phyloP scores from a whole-genome alignment of 805 yeast species.

The Hanseniaspora hatyaiensis region DNA sequence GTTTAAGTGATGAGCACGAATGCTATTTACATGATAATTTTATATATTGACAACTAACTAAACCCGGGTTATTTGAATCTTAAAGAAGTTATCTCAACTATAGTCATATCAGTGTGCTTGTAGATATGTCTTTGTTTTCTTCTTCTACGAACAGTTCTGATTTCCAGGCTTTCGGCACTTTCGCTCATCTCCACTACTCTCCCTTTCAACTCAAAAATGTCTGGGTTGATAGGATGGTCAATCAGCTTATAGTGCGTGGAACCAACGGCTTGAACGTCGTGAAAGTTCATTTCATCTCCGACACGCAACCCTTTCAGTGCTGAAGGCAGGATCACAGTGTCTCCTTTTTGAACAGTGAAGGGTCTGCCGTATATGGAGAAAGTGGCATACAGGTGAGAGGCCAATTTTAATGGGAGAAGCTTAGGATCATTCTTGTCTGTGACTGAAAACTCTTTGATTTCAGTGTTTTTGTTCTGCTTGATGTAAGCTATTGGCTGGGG shows the following conservation, averaged over 20 bases:
- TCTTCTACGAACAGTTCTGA: constrained; percentile 67
- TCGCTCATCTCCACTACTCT: constrained; percentile 78
- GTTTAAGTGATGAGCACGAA: too few relatives aligned
- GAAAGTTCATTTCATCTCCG: constrained; percentile 69
- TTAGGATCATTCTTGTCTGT: constrained; percentile 1
- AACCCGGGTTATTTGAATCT: constrained; percentile 40
- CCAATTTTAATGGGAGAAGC: constrained; percentile 39
- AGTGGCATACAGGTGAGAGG: constrained; percentile 66
- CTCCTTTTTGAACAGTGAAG: constrained; percentile 85
- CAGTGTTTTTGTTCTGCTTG: background rate
- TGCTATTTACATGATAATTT: too few relatives aligned
- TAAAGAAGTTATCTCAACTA: constrained; percentile 64
- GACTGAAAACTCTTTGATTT: background rate
- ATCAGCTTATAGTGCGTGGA: constrained; percentile 67
- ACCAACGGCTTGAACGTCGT: constrained; percentile 71
- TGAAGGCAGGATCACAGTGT: constrained; percentile 67
- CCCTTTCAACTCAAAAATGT: constrained; percentile 52
- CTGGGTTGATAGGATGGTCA: constrained; percentile 43
- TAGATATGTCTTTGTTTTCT: constrained; percentile 59
- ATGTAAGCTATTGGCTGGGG: constrained; percentile 9
- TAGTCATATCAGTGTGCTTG: constrained; percentile 63
- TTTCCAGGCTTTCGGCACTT: constrained; percentile 60
- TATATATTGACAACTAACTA: too few relatives aligned
- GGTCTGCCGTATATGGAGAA: constrained; percentile 73
- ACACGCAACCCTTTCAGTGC: constrained; percentile 62